Percentiles rank a stretch among this genome's conserved stretches.
phyloP scores from a whole-genome alignment of 352 stramenopile genomes.

The Pythium phragmitis region DNA sequence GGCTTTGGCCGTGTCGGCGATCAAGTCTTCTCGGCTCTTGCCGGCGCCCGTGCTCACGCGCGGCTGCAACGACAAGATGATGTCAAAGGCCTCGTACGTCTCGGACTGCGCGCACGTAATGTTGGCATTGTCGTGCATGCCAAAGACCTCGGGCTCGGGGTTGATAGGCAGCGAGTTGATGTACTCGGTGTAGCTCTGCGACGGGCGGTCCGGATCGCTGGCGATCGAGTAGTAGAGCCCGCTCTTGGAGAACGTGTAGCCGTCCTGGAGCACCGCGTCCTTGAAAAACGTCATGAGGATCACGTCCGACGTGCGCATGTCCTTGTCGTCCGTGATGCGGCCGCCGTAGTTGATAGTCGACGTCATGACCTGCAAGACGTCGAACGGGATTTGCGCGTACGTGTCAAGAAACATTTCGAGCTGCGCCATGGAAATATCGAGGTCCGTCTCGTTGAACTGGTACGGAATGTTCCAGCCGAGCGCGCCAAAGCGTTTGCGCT shows the following conservation, averaged over 20 bases:
- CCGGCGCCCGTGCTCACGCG: slow-evolving; percentile 61
- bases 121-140: slow-evolving; percentile 94
- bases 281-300: slow-evolving; percentile 91
- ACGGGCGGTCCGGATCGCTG: slow-evolving; percentile 62
- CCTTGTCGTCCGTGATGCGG: slow-evolving; percentile 93
- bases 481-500: slow-evolving; percentile 94
- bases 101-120: slow-evolving; percentile 93
- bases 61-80: slow-evolving; percentile 82
- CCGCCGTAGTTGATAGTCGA: slow-evolving; percentile 95
- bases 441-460: slow-evolving; percentile 96
- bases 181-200: slow-evolving; percentile 91
- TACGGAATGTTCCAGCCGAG: slow-evolving; percentile 97
- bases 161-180: slow-evolving; percentile 92
- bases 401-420: slow-evolving; percentile 88
- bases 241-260: slow-evolving; percentile 74
- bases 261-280: slow-evolving; percentile 68
- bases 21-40: slow-evolving; percentile 78
- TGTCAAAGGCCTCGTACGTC: slow-evolving; percentile 87
- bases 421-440: slow-evolving; percentile 87
- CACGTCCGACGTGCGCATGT: slow-evolving; percentile 89
- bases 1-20: slow-evolving; percentile 63
- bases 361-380: slow-evolving; percentile 92
- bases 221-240: slow-evolving; percentile 88
- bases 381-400: slow-evolving; percentile 83
- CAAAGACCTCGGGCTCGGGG: slow-evolving; percentile 91